Conservation (phyloP, 2,329 filamentous ascomycete genomes). For the Fusarium ambrosium region DNA sequence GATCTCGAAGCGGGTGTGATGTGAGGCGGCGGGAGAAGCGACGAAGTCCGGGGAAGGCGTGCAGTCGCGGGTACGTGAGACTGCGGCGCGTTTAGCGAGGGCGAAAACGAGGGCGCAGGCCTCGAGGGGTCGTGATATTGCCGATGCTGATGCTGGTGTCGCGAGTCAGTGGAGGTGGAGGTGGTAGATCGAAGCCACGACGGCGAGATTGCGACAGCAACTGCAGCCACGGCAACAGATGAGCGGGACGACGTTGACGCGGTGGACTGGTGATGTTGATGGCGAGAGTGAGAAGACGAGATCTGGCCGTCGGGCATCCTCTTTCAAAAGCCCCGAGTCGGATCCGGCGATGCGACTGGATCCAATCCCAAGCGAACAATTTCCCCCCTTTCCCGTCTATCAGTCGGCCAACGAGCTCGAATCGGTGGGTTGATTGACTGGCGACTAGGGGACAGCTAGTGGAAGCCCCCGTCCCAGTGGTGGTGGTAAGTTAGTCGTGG, state of each 20-base stretch:
- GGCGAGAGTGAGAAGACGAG: conserved; percentile 33
- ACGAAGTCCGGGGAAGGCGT: conserved; percentile 59
- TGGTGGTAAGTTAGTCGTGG: conserved; percentile 25
- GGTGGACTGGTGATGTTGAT: conserved; percentile 33
- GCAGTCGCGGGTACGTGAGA: conserved; percentile 49
- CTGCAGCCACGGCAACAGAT: conserved; percentile 29
- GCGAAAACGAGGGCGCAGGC: conserved; percentile 27
- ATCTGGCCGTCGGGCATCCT: conserved; percentile 48
- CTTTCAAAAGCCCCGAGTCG: conserved; percentile 32
- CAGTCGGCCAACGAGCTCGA: conserved; percentile 33
- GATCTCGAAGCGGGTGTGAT: conserved; percentile 45
- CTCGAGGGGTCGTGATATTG: conserved; percentile 34
- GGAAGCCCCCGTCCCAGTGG: conserved; percentile 31
- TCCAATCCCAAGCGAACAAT: conserved; percentile 43
- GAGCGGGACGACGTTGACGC: conserved; percentile 38
- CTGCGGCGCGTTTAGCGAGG: conserved; percentile 36
- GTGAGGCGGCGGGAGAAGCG: conserved; percentile 58
- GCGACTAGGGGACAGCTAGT: conserved; percentile 43
- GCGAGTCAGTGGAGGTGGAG: conserved; percentile 34
- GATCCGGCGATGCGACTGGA: conserved; percentile 41
- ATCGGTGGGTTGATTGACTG: conserved; percentile 33
- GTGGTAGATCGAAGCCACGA: conserved; percentile 37
- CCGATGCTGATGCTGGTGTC: conserved; percentile 30
- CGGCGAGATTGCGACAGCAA: conserved; percentile 41
- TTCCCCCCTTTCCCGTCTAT: conserved; percentile 46